phyloP scores from a whole-genome alignment of 257 asterid species.

The Gynochthodes officinalis region DNA sequence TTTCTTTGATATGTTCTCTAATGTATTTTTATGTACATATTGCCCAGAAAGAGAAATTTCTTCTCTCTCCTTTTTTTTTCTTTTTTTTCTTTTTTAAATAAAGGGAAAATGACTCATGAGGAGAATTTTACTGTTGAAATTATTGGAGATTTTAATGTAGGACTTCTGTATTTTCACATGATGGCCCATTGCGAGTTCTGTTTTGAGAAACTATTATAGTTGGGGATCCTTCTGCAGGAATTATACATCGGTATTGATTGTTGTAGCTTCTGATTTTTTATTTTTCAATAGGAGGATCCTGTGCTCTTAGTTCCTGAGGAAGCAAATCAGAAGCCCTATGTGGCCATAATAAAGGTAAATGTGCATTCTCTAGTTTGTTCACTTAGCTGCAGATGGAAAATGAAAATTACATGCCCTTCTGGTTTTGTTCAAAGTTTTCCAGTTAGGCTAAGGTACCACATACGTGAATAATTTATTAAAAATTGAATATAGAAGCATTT shows the following conservation, averaged over 20 bases:
- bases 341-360: constrained; percentile 88
- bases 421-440: not conserved
- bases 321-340: constrained; percentile 68
- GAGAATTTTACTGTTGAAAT: not conserved
- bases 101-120: no score
- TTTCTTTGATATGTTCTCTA: not conserved
- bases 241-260: not conserved
- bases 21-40: no score
- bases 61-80: no score
- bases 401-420: not conserved
- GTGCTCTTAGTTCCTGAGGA: constrained; percentile 78
- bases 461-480: not conserved
- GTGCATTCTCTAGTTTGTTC: constrained; percentile 14
- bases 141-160: not conserved
- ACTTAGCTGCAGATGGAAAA: not conserved
- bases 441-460: not conserved
- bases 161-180: no score
- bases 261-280: constrained; percentile 15
- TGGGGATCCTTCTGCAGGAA: not conserved
- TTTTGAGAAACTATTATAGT: not conserved
- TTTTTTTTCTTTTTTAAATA: no score
- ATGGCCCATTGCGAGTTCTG: not conserved
- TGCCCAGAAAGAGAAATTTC: not conserved
- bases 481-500: not conserved
- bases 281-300: constrained; percentile 67